Conservation (phyloP, 2,329 filamentous ascomycete genomes). For the Dothistroma pini region DNA sequence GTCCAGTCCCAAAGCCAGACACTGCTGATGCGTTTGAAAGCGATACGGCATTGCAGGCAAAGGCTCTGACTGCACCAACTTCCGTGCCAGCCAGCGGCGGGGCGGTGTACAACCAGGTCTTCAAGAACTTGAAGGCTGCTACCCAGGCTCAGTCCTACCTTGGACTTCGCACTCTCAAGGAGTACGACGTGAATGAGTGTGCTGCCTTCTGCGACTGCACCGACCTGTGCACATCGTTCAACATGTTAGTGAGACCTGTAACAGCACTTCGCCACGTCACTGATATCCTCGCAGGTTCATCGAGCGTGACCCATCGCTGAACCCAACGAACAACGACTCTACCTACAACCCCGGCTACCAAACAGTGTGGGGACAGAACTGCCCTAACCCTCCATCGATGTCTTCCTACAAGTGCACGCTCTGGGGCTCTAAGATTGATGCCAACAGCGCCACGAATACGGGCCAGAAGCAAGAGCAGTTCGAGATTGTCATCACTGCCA, state of each 20-base stretch:
- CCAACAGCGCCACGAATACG: slow-evolving; percentile 29
- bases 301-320: slow-evolving; percentile 35
- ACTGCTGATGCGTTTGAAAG: slow-evolving; percentile 27
- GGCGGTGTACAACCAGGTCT: slow-evolving; percentile 30
- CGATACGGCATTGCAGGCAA: slow-evolving; percentile 17
- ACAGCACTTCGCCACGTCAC: not conserved
- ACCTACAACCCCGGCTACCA: slow-evolving; percentile 25
- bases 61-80: slow-evolving; percentile 24
- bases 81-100: slow-evolving; percentile 17
- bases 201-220: slow-evolving; percentile 33
- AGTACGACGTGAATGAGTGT: slow-evolving; percentile 33
- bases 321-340: slow-evolving; percentile 30
- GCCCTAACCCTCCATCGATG: slow-evolving; percentile 37
- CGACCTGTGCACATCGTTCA: slow-evolving; percentile 35
- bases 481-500: slow-evolving; percentile 30
- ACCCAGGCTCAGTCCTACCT: slow-evolving; percentile 33
- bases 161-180: slow-evolving; percentile 30
- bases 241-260: slow-evolving; percentile 22
- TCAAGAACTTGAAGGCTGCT: slow-evolving; percentile 33
- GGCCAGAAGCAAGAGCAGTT: slow-evolving; percentile 29
- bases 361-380: slow-evolving; percentile 29
- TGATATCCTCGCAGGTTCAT: slow-evolving; percentile 21
- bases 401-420: slow-evolving; percentile 42
- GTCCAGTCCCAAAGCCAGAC: slow-evolving; percentile 29
- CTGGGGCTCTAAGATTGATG: slow-evolving; percentile 36